Evolutionary conservation across 2,329 filamentous ascomycete species (phyloP).

Genomic region (Fusarium longipes): DNA sequence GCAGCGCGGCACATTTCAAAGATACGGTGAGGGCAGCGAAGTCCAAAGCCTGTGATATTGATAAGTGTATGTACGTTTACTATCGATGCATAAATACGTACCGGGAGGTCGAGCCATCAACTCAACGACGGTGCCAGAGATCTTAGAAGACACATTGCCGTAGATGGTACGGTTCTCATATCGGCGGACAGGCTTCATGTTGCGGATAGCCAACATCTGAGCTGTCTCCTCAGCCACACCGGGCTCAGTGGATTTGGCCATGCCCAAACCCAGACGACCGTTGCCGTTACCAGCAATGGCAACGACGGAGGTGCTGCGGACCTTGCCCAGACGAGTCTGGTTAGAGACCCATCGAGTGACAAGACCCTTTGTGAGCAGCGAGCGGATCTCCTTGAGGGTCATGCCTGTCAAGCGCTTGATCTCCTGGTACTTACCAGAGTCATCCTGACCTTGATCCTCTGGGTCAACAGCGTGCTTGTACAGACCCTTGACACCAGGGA

Average conservation of each 20-base stretch:
- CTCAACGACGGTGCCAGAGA: conserved; percentile 87
- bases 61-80: conserved; percentile 8
- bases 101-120: conserved; percentile 87
- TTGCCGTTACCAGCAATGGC: conserved; percentile 88
- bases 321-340: conserved; percentile 96
- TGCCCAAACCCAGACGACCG: conserved; percentile 87
- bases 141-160: conserved; percentile 84
- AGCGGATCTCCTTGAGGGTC: conserved; percentile 62
- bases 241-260: conserved; percentile 85
- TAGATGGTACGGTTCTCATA: conserved; percentile 95
- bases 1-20: conserved; percentile 92
- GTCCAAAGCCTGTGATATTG: conserved; percentile 79
- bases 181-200: conserved; percentile 90
- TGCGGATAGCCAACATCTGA: conserved; percentile 83
- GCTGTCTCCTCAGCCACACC: conserved; percentile 77
- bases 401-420: conserved; percentile 68
- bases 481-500: conserved; percentile 63
- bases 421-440: conserved; percentile 61
- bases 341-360: conserved; percentile 82
- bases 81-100: conserved; percentile 59
- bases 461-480: conserved; percentile 62
- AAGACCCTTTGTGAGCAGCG: conserved; percentile 76
- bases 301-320: conserved; percentile 79
- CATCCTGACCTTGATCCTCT: conserved; percentile 63
- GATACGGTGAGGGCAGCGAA: conserved; percentile 89